Base-by-base conservation (phyloP, 2,329 filamentous ascomycete genomes). In the Colletotrichum sp. region DNA sequence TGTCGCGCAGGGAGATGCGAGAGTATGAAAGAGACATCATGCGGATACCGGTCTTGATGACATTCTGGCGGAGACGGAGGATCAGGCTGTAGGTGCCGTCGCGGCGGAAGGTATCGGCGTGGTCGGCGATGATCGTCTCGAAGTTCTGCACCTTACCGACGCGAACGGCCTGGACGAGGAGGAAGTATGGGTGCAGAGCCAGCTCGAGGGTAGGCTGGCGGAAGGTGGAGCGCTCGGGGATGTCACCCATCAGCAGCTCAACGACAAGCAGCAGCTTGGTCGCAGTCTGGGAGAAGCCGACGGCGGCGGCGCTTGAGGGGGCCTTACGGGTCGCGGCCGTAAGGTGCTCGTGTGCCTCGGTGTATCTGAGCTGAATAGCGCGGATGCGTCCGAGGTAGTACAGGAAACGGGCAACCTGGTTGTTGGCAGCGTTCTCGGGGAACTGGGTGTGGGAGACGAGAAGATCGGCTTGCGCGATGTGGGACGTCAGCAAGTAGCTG, bases 21-120 rank as follows among this genome's bases (percentile, higher is more conserved):
- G 96, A 98, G 89, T 99, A 99, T 24, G 96, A 98, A 78, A 99
- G 90, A 55, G 96, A 99, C 92, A 99, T 98, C 96, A 99, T 98
- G 80, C 97, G 95, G 78, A 99, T 98, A 79, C 97, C 97, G 5
- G 97, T 99, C 90, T 98, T 98, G 92, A 99, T 99, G 83, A 99
- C 97, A 83, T 99, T 99, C 87, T 99, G 97, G 80, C 97, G 93
- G 77, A 99, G 90, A 78, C 97, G 96, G 78, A 99, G 91, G 81
- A 99, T 98, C 74, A 99, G 90, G 13, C 96, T 98, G 88, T 99
- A 99, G 24, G 96, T 99, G 73, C 95, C 95, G 84, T 99, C 97
- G 79, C 94, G 94, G 82, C 95, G 94, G 93, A 99, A 99, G 13
- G 93, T 93, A 60, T 95, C 92, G 74, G 93, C 93, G 83, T 98